Evolutionary conservation across 176 grass and related monocot species (phyloP).

Genomic region (Carex cristatella): DNA sequence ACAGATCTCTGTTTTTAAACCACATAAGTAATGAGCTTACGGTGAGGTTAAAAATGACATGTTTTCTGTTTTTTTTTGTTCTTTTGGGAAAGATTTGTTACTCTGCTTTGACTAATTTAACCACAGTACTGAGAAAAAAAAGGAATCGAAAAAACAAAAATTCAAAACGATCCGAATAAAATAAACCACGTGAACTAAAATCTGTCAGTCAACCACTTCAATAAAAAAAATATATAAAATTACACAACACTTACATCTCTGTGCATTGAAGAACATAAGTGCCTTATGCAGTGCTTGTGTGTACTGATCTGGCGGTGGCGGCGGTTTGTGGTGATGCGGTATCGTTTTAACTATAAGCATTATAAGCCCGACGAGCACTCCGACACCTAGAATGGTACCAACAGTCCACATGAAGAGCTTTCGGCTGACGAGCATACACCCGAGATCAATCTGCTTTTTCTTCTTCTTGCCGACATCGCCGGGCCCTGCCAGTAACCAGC

Average conservation of each 20-base stretch:
- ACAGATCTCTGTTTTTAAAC: not conserved
- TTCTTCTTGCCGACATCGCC: constrained; percentile 73
- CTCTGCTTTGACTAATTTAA: constrained; percentile 4
- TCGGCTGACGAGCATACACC: constrained; percentile 72
- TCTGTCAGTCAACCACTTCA: not conserved
- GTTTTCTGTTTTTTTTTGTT: not conserved
- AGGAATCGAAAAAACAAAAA: not conserved
- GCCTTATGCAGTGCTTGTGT: constrained; percentile 86
- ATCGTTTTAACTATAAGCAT: constrained; percentile 87
- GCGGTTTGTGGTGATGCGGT: constrained; percentile 53
- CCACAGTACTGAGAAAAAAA: not conserved
- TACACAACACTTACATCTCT: constrained; percentile 63
- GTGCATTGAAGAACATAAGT: constrained; percentile 96
- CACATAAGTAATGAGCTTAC: not conserved
- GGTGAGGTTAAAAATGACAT: not conserved
- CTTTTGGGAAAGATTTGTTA: not conserved
- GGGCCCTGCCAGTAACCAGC: constrained; percentile 70
- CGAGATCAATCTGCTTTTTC: constrained; percentile 75
- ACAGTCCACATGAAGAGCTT: constrained; percentile 90
- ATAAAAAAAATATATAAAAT: not conserved
- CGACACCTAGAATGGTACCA: constrained; percentile 60
- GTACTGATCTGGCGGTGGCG: constrained; percentile 61
- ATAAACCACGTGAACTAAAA: not conserved
- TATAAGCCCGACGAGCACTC: constrained; percentile 67
- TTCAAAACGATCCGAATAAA: not conserved